Percentiles rank a stretch among this genome's conserved stretches.
These are phyloP conservation scores for Mycena maculata DNA, from an alignment of 768 basidiomycete genomes.

Conservation along the genomic window DNA sequence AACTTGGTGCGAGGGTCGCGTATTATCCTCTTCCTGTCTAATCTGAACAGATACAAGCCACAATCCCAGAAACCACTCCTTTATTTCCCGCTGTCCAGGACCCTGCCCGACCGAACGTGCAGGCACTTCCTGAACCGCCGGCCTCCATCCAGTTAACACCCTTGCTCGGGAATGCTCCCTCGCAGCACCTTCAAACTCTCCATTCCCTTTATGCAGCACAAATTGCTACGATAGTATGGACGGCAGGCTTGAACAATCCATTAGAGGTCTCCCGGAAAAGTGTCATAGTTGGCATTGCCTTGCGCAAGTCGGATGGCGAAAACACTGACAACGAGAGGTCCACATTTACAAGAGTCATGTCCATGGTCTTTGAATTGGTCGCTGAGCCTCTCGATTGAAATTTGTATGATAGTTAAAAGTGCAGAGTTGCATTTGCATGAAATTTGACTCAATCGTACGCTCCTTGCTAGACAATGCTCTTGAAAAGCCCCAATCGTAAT, in stretches of 20 bases:
- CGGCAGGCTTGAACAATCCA: constrained; percentile 53
- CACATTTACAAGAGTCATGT: constrained; percentile 64
- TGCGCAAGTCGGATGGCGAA: constrained; percentile 53
- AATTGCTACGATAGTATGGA: constrained; percentile 88
- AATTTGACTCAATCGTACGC: too few relatives aligned
- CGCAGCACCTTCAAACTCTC: constrained; percentile 74
- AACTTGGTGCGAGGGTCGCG: constrained; percentile 68
- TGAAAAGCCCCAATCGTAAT: too few relatives aligned
- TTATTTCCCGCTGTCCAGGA: constrained; percentile 57
- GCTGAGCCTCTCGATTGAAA: background rate
- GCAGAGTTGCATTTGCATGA: too few relatives aligned
- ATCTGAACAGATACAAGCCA: constrained; percentile 77
- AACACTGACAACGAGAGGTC: constrained; percentile 54
- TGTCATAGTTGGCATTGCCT: constrained; percentile 81
- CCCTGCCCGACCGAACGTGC: constrained; percentile 46
- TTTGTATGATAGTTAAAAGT: too few relatives aligned
- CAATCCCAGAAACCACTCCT: constrained; percentile 72
- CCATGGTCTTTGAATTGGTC: constrained; percentile 54
- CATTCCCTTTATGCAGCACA: constrained; percentile 89
- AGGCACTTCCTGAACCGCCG: constrained; percentile 67
- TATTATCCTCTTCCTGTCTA: constrained; percentile 14
- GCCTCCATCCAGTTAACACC: constrained; percentile 81
- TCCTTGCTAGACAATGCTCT: too few relatives aligned
- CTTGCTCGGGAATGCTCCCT: constrained; percentile 79
- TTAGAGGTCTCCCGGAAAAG: constrained; percentile 61